Evolutionary conservation across 192 early-diverging fungal genomes (phyloP).

Genomic region (Backusella westeae): DNA sequence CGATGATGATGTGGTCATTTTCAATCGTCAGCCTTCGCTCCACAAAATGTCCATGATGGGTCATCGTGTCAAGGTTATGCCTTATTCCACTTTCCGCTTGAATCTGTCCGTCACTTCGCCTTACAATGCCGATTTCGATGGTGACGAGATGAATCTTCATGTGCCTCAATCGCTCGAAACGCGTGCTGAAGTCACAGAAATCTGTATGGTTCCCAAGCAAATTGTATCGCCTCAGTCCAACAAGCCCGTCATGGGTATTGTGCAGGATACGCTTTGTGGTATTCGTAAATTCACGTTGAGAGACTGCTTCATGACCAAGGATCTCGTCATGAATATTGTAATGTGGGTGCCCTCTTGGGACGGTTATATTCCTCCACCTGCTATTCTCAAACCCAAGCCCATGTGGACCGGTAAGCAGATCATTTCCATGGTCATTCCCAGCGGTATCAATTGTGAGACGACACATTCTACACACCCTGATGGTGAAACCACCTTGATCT

Average conservation of each 20-base stretch:
- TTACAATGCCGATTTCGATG: conserved; percentile 99
- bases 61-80: conserved; percentile 95
- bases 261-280: conserved; percentile 97
- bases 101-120: conserved; percentile 97
- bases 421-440: conserved; percentile 87
- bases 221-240: conserved; percentile 97
- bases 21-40: conserved; percentile 98
- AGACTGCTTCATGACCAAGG: conserved; percentile 83
- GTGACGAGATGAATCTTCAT: conserved; percentile 99
- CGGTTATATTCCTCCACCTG: conserved; percentile 88
- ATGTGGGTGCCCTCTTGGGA: conserved; percentile 98
- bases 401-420: conserved; percentile 99
- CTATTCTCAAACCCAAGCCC: conserved; percentile 93
- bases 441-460: conserved; percentile 87
- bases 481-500: conserved; percentile 70
- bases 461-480: conserved; percentile 80
- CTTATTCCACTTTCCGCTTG: conserved; percentile 97
- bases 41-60: conserved; percentile 99
- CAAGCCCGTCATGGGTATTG: conserved; percentile 99
- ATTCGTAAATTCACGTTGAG: conserved; percentile 94
- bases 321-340: conserved; percentile 94
- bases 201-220: conserved; percentile 98
- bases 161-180: conserved; percentile 97
- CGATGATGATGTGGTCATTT: conserved; percentile 95
- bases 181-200: conserved; percentile 90